Percentiles rank a stretch among this genome's conserved stretches.
Evolutionary conservation across 2,329 filamentous ascomycete species (phyloP).

Genomic region (Aspergillus texensis): DNA sequence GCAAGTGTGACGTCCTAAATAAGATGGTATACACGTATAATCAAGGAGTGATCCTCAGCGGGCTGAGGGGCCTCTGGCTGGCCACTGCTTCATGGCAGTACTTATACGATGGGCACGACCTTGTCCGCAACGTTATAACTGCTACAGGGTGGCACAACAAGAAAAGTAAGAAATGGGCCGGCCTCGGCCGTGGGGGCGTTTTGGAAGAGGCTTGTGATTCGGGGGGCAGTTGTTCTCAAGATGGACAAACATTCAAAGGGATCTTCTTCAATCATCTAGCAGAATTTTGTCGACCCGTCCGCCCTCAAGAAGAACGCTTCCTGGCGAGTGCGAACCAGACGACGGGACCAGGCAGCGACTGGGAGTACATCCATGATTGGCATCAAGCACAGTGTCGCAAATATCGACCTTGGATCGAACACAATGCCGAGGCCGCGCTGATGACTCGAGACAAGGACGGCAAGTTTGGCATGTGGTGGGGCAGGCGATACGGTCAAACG

Average conservation of each 20-base stretch:
- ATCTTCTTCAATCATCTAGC: constrained; percentile 91
- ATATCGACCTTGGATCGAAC: constrained; percentile 75
- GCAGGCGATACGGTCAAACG: constrained; percentile 32
- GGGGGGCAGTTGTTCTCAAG: constrained; percentile 72
- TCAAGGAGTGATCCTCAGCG: constrained; percentile 85
- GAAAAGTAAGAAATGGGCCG: constrained; percentile 62
- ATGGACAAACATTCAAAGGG: constrained; percentile 89
- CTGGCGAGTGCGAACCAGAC: constrained; percentile 37
- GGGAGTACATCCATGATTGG: constrained; percentile 47
- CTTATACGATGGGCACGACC: constrained; percentile 75
- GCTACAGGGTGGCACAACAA: constrained; percentile 72
- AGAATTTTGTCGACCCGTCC: constrained; percentile 72
- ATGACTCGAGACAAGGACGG: constrained; percentile 68
- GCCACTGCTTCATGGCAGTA: constrained; percentile 73
- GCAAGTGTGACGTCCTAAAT: constrained; percentile 76
- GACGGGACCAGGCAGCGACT: constrained; percentile 41
- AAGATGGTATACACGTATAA: constrained; percentile 96
- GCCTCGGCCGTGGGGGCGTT: constrained; percentile 76
- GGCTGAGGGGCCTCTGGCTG: constrained; percentile 77
- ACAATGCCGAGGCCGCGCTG: constrained; percentile 76
- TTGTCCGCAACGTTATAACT: constrained; percentile 72
- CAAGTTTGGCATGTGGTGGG: constrained; percentile 90
- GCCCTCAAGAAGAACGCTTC: constrained; percentile 49
- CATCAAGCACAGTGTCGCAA: constrained; percentile 65
- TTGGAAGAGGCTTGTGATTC: constrained; percentile 85